These are phyloP conservation scores for Piper longum DNA, from an alignment of 164 flowering plant genomes.

Conservation along the genomic window DNA sequence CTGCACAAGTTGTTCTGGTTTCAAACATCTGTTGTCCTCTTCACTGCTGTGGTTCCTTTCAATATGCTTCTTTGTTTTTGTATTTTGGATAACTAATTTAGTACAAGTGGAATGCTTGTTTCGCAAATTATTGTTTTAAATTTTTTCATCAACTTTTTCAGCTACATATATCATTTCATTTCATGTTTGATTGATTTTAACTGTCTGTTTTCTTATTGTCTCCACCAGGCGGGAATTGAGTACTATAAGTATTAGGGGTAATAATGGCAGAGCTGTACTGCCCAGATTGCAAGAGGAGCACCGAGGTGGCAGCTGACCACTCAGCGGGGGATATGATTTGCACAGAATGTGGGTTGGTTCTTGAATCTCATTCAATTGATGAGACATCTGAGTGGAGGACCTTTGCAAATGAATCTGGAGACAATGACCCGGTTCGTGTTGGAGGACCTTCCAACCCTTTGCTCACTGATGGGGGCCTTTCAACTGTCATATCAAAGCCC, in stretches of 20 bases:
- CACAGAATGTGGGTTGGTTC: conserved; percentile 21
- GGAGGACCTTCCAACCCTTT: conserved; percentile 23
- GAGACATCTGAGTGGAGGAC: conserved; percentile 31
- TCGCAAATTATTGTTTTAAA: no score
- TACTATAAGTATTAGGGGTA: not conserved
- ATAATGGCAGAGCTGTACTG: conserved; percentile 18
- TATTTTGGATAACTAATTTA: no score
- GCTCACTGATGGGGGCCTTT: conserved; percentile 21
- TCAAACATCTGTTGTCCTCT: no score
- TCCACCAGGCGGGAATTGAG: no score
- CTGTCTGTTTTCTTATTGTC: no score
- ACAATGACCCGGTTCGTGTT: conserved; percentile 23
- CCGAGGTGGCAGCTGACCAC: conserved; percentile 21
- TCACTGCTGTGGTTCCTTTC: no score
- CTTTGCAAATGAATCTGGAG: conserved; percentile 20
- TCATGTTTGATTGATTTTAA: no score
- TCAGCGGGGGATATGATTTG: conserved; percentile 24
- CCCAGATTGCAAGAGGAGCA: conserved; percentile 20
- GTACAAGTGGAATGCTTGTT: no score
- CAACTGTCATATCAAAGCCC: conserved; percentile 30
- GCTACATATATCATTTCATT: no score
- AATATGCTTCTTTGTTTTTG: no score
- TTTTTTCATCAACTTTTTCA: no score
- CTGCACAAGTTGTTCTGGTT: no score
- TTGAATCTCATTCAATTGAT: conserved; percentile 24